Evolutionary conservation across 2,329 filamentous ascomycete species (phyloP), one percentile per base, ranked within the genome.

Genomic region (Colletotrichum chrysophilum): DNA sequence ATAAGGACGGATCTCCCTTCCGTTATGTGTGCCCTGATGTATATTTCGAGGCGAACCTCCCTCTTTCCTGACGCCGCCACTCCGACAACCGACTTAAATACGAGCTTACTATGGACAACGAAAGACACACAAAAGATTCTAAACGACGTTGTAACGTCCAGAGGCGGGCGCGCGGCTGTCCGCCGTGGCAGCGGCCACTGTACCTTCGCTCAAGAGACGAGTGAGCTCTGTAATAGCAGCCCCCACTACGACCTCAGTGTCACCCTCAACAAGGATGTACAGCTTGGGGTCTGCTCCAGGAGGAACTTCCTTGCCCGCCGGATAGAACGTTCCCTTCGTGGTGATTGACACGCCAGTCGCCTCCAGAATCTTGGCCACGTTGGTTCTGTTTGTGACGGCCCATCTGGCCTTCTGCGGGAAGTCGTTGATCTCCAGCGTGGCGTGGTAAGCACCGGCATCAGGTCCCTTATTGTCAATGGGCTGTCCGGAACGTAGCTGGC

Each of bases 381-480:
- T 99, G 43, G 97, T 98, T 78, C 97, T 93, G 84, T 99, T 99
- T 52, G 97, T 99, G 86, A 99, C 97, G 13, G 96, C 96, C 97
- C 97, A 99, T 80, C 97, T 92, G 78, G 97, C 97, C 89, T 98
- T 98, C 84, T 99, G 97, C 38, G 97, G 97, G 85, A 98, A 98
- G 86, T 99, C 97, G 85, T 99, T 99, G 91, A 99, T 99, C 85
- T 98, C 97, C 77, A 99, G 89, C 5, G 96, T 98, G 18, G 97
- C 96, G 84, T 99, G 97, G 90, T 96, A 99, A 1, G 96, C 96
- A 67, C 97, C 97, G 4, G 97, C 97, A 84, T 99, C 97, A 1
- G 97, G 97, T 1, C 97, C 97, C 85, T 98, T 98, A 87, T 99
- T 99, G 87, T 99, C 97, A 82, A 98, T 97, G 9, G 97, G 96